These are phyloP conservation scores for Streptanthus diversifolius DNA, from an alignment of 345 rosid genomes.

Conservation along the genomic window DNA sequence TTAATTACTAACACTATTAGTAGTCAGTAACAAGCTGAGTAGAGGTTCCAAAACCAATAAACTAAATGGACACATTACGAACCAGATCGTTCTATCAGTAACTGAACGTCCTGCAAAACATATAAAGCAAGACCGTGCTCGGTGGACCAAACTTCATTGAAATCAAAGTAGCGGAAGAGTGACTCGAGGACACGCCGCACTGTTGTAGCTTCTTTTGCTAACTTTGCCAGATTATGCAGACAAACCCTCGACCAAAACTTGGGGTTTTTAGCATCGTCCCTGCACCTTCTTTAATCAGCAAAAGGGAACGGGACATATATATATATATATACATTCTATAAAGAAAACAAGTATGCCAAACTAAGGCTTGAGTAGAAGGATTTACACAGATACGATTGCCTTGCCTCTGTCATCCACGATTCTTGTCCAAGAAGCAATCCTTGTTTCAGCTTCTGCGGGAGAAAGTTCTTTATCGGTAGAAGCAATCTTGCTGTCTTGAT, in stretches of 20 bases:
- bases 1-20: background rate
- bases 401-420: slow-evolving; percentile 64
- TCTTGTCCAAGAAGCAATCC: slow-evolving; percentile 55
- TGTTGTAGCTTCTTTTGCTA: slow-evolving; percentile 72
- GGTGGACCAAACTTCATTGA: slow-evolving; percentile 54
- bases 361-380: slow-evolving; percentile 25
- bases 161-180: slow-evolving; percentile 63
- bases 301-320: background rate
- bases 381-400: slow-evolving; percentile 50
- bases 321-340: background rate
- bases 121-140: slow-evolving; percentile 57
- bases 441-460: slow-evolving; percentile 38
- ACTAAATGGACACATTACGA: slow-evolving; percentile 10
- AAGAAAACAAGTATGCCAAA: background rate
- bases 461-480: slow-evolving; percentile 30
- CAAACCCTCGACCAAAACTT: slow-evolving; percentile 70
- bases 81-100: slow-evolving; percentile 64
- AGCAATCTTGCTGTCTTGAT: slow-evolving; percentile 31
- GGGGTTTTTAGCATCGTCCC: slow-evolving; percentile 57
- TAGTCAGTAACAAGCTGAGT: background rate
- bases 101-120: slow-evolving; percentile 57
- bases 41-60: background rate
- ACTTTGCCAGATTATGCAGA: slow-evolving; percentile 53
- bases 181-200: slow-evolving; percentile 66
- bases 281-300: slow-evolving; percentile 17